Evolutionary conservation across 306 rosid genomes (phyloP), one percentile per base, ranked within the genome.

Genomic region (Luffa acutangula): DNA sequence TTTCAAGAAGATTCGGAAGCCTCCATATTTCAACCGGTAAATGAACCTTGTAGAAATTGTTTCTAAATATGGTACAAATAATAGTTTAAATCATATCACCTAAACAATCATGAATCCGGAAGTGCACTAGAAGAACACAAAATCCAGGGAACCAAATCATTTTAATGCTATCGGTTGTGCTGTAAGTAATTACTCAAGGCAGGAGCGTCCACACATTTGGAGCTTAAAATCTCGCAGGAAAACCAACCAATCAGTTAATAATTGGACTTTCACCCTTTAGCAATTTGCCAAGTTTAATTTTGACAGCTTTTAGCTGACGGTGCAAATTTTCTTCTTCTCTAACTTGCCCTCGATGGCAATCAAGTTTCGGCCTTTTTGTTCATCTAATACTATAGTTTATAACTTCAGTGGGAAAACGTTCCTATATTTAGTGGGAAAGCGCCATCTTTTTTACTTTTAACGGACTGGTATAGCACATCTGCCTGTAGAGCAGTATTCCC

Each of bases 1-100:
- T 76, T 93, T 87, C 87, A 93, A 93, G 91, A 93, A 93, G 81
- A 91, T 93, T 62, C 86, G 90, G 66, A 93, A 93, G 86, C 98
- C 98, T 72, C 97, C 97, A 56, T 93, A 93, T 83, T 93, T 93
- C 80, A 90, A 93, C 87, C 85, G 93, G 98, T 93, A 88, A 85
- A 78, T 58, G 83, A 81, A 57, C 73, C 67, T 33, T 77, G 17
- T 17, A 52, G 52, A 62, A 43, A 6, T 8, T 45, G 3, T 60
- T 18, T 75, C 48, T 54, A 34, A 17, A 4, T 9, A 75, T 52
- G 14, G 59, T 10, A 52, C 48, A 34, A 53, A 73, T 73, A 49
- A 49, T 33, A 33, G 33, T 31, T 15, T 3, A 33, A 15, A 51
- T 33, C 34, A 31, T 48, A 48, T 46, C 42, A 31, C 78, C 43